Percentiles rank a stretch among this genome's conserved stretches.
These are phyloP conservation scores for Eimeria falciformis DNA, from an alignment of 169 alveolate genomes.

Conservation along the genomic window DNA sequence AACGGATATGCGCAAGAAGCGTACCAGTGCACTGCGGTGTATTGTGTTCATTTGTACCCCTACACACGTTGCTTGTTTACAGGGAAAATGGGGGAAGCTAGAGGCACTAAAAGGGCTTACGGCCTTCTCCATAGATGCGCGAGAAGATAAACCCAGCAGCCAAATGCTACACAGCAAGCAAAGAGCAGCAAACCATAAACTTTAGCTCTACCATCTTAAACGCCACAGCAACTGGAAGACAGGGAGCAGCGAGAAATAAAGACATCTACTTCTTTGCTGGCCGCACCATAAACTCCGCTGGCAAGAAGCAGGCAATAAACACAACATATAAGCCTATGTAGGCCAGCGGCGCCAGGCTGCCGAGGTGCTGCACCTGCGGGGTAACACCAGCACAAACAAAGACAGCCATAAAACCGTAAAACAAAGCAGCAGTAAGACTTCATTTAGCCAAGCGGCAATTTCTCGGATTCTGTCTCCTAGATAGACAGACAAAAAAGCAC, in stretches of 20 bases:
- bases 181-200: slow-evolving; percentile 9
- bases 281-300: slow-evolving; percentile 72
- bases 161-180: slow-evolving; percentile 21
- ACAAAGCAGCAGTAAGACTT: background rate
- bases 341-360: slow-evolving; percentile 59
- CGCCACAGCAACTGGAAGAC: background rate
- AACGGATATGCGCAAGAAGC: no score
- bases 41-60: no score
- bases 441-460: no score
- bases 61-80: no score
- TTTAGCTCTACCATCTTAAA: background rate
- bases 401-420: background rate
- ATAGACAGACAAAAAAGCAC: no score
- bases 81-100: no score
- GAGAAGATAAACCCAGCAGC: slow-evolving; percentile 51
- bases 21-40: no score
- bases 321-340: slow-evolving; percentile 32
- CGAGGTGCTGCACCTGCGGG: slow-evolving; percentile 64
- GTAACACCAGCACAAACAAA: background rate
- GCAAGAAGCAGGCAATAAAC: slow-evolving; percentile 44
- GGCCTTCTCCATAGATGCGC: slow-evolving; percentile 41
- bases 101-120: background rate
- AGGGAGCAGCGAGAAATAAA: background rate
- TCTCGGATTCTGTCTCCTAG: no score
- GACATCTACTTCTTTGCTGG: background rate